Conservation (phyloP, 495 filamentous ascomycete species). For the Lineolata rhizophorae region DNA sequence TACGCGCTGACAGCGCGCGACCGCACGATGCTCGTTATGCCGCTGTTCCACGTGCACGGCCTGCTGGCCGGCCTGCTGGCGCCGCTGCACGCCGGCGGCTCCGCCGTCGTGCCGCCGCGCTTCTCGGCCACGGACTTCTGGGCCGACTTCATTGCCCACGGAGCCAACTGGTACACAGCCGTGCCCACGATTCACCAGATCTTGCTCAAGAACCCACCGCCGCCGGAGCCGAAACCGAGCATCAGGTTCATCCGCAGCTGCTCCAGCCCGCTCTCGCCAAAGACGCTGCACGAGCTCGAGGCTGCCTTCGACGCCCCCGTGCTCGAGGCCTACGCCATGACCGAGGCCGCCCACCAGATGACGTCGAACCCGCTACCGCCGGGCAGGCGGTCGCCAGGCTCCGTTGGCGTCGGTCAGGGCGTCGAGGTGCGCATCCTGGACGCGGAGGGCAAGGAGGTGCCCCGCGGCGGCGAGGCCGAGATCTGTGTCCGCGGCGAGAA, state of each 20-base stretch:
- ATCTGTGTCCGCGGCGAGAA: slow-evolving; percentile 63
- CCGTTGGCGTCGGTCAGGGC: slow-evolving; percentile 59
- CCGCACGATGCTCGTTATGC: slow-evolving; percentile 76
- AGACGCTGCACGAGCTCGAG: slow-evolving; percentile 54
- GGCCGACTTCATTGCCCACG: slow-evolving; percentile 41
- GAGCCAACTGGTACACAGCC: slow-evolving; percentile 78
- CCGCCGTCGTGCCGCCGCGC: slow-evolving; percentile 45
- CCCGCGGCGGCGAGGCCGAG: slow-evolving; percentile 46
- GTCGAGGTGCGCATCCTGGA: slow-evolving; percentile 62
- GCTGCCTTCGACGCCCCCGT: slow-evolving; percentile 52
- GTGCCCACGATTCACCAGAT: slow-evolving; percentile 83
- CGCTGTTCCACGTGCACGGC: slow-evolving; percentile 75
- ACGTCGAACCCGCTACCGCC: slow-evolving; percentile 67
- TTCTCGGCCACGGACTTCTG: slow-evolving; percentile 78
- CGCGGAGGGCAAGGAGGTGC: slow-evolving; percentile 33
- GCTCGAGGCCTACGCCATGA: slow-evolving; percentile 82
- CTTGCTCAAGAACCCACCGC: slow-evolving; percentile 44
- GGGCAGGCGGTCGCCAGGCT: slow-evolving; percentile 48
- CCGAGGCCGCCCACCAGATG: slow-evolving; percentile 78
- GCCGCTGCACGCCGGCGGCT: slow-evolving; percentile 47
- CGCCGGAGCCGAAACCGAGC: slow-evolving; percentile 37
- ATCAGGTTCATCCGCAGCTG: slow-evolving; percentile 81
- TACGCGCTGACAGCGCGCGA: slow-evolving; percentile 45
- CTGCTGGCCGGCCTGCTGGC: slow-evolving; percentile 60
- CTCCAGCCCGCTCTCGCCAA: slow-evolving; percentile 58